Conservation (phyloP, 768 basidiomycete species). For the Kwoniella sp. region DNA sequence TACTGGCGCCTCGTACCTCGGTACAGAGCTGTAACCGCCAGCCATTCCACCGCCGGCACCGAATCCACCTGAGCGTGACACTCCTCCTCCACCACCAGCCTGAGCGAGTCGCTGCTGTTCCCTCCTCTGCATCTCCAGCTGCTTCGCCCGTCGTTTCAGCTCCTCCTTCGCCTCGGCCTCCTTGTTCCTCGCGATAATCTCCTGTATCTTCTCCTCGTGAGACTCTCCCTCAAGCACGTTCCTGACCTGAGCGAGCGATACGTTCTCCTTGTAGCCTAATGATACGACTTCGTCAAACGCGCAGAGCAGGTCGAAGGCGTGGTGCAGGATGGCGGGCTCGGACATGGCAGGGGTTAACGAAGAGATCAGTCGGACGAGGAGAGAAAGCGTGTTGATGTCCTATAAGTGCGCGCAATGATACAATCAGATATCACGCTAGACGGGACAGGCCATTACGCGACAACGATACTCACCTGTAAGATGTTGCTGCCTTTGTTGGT, state of each 20-base stretch:
- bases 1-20: slow-evolving; percentile 71
- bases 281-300: slow-evolving; percentile 97
- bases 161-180: slow-evolving; percentile 99
- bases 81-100: slow-evolving; percentile 58
- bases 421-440: slow-evolving; percentile 1
- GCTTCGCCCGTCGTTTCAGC: slow-evolving; percentile 94
- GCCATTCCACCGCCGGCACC: slow-evolving; percentile 63
- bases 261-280: slow-evolving; percentile 66
- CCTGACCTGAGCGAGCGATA: slow-evolving; percentile 59
- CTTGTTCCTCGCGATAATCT: slow-evolving; percentile 98
- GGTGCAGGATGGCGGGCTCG: slow-evolving; percentile 75
- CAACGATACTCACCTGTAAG: slow-evolving; percentile 63
- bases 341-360: slow-evolving; percentile 55
- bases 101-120: slow-evolving; percentile 82
- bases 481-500: slow-evolving; percentile 99
- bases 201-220: slow-evolving; percentile 75
- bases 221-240: slow-evolving; percentile 61
- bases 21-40: slow-evolving; percentile 70
- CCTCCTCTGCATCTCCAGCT: slow-evolving; percentile 94
- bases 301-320: slow-evolving; percentile 88
- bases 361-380: slow-evolving; percentile 90
- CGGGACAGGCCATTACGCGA: not conserved
- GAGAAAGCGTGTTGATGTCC: slow-evolving; percentile 94
- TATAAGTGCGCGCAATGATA: no score
- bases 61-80: slow-evolving; percentile 56